Evolutionary conservation across 345 rosid genomes (phyloP).

Genomic region (Cardamine resedifolia): DNA sequence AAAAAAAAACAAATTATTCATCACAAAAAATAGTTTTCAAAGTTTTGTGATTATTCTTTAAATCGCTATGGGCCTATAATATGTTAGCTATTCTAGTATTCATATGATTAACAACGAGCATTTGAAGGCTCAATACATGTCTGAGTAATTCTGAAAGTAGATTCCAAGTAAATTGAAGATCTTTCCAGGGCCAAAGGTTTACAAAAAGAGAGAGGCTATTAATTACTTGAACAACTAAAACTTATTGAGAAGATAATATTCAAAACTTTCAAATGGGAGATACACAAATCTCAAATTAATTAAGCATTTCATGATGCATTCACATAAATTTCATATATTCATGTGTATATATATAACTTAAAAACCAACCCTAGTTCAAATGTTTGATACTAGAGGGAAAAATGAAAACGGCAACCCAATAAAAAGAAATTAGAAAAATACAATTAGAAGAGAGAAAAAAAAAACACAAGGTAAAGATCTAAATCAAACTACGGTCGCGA

Average conservation of each 20-base stretch:
- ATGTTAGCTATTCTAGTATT: background rate
- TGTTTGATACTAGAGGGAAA: constrained; percentile 19
- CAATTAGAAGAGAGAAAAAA: background rate
- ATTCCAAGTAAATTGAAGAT: constrained; percentile 8
- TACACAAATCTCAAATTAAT: background rate
- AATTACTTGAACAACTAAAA: constrained; percentile 12
- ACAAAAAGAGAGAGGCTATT: background rate
- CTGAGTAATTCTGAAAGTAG: background rate
- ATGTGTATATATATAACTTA: constrained; percentile 24
- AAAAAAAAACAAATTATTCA: background rate
- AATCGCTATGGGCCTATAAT: background rate
- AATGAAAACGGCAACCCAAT: background rate
- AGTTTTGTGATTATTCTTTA: background rate
- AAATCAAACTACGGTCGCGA: constrained; percentile 22
- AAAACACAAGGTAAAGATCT: constrained; percentile 12
- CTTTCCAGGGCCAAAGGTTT: constrained; percentile 4
- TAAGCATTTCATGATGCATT: constrained; percentile 23
- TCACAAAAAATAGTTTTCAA: background rate
- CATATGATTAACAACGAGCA: constrained; percentile 6
- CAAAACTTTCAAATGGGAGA: background rate
- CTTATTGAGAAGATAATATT: background rate
- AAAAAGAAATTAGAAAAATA: background rate
- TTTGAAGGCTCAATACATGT: background rate
- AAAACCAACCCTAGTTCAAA: constrained; percentile 23
- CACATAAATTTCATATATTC: constrained; percentile 23